phyloP scores from a whole-genome alignment of 805 yeast species.

The Candida broadrunensis region DNA sequence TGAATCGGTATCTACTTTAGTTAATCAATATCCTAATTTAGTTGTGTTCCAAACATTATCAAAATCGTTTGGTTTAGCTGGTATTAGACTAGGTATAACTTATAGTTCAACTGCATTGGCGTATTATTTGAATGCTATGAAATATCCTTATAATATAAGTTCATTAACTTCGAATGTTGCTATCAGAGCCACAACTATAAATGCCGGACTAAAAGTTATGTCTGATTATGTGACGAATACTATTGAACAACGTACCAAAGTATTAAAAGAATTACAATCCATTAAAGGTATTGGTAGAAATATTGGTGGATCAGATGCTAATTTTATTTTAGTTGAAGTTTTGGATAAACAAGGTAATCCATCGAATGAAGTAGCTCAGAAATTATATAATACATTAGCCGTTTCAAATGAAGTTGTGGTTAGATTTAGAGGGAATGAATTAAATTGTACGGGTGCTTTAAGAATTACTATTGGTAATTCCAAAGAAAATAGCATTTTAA shows the following conservation, averaged over 20 bases:
- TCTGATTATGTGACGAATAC: constrained; percentile 48
- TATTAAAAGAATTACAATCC: constrained; percentile 52
- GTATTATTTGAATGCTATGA: constrained; percentile 75
- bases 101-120: constrained; percentile 63
- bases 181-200: constrained; percentile 59
- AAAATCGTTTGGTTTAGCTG: constrained; percentile 95
- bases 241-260: constrained; percentile 49
- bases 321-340: constrained; percentile 75
- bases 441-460: constrained; percentile 84
- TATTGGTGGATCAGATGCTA: constrained; percentile 84
- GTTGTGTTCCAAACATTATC: constrained; percentile 91
- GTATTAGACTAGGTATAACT: constrained; percentile 85
- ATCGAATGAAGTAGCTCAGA: constrained; percentile 61
- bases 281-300: constrained; percentile 67
- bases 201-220: constrained; percentile 57
- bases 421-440: constrained; percentile 86
- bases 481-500: constrained; percentile 62
- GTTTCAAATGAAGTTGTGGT: constrained; percentile 74
- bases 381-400: constrained; percentile 70
- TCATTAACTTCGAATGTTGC: constrained; percentile 77
- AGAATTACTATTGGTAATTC: constrained; percentile 85
- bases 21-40: constrained; percentile 75
- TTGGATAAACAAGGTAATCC: constrained; percentile 63
- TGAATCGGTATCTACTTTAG: constrained; percentile 67
- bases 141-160: constrained; percentile 94